Evolutionary conservation across 2,329 filamentous ascomycete genomes (phyloP), one percentile per base, ranked within the genome.

Genomic region (Phaeosphaeriaceae sp.): DNA sequence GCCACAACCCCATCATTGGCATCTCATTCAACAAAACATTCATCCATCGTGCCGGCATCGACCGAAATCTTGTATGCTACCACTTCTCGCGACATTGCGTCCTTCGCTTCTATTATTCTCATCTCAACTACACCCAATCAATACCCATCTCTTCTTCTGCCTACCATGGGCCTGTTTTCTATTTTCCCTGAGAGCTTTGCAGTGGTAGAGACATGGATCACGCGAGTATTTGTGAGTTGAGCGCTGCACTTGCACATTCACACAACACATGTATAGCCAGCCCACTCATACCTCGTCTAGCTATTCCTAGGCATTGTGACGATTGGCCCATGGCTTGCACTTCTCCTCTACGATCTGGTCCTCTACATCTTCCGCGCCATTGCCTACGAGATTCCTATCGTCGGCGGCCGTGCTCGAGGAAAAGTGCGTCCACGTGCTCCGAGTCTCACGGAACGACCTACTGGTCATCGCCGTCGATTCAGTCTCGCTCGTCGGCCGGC

Each of bases 321-420:
- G 37, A 83, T 88, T 56, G 80, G 81, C 2, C 86, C 86, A 9
- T 89, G 86, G 68, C 70, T 80, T 4, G 73, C 81, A 18, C 71
- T 88, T 29, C 75, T 89, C 54, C 46, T 85, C 54, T 88, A 88
- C 74, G 86, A 89, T 66, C 68, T 86, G 45, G 55, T 82, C 18
- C 77, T 88, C 34, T 89, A 87, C 71, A 56, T 84, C 49, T 82
- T 81, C 68, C 84, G 86, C 51, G 76, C 81, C 12, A 64, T 79
- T 11, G 78, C 79, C 34, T 83, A 86, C 68, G 80, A 87, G 52
- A 70, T 87, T 2, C 85, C 85, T 1, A 66, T 81, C 23, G 61
- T 86, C 38, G 86, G 85, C 3, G 85, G 86, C 5, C 76, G 84
- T 58, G 84, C 85, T 28, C 77, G 80, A 48, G 85, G 85, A 4